A percentile compares a stretch with the other conserved stretches of the same genome.
Conservation (phyloP, 1,139 yeast genomes). For the Candida tetrigidarum region DNA sequence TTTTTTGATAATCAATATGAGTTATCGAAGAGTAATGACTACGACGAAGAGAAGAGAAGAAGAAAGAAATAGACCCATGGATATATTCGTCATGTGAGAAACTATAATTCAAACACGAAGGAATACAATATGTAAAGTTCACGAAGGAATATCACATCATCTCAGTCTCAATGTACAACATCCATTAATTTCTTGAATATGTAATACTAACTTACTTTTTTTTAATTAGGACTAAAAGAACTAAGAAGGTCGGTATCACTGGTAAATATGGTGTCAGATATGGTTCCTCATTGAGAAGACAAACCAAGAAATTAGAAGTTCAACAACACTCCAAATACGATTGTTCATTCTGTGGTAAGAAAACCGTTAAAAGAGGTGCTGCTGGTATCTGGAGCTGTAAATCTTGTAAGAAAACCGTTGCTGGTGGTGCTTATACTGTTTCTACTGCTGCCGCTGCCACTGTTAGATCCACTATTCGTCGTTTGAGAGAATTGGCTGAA, state of each 20-base stretch:
- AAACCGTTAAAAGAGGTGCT: slow-evolving; percentile 96
- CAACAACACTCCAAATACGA: slow-evolving; percentile 99
- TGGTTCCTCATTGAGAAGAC: slow-evolving; percentile 99
- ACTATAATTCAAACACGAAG: too few relatives aligned
- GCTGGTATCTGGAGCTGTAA: slow-evolving; percentile 99
- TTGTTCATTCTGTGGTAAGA: slow-evolving; percentile 99
- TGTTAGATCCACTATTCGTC: slow-evolving; percentile 99
- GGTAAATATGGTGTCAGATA: slow-evolving; percentile 99
- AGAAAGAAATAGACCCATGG: too few relatives aligned
- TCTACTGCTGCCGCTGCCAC: slow-evolving; percentile 99
- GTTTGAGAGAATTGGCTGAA: slow-evolving; percentile 99
- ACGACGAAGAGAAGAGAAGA: too few relatives aligned
- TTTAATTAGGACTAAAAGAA: slow-evolving; percentile 94
- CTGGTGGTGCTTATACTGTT: slow-evolving; percentile 99
- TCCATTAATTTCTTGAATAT: too few relatives aligned
- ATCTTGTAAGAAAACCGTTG: slow-evolving; percentile 95
- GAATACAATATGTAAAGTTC: too few relatives aligned
- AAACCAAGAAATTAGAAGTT: slow-evolving; percentile 98
- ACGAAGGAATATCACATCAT: too few relatives aligned
- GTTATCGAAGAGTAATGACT: too few relatives aligned
- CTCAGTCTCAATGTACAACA: not conserved
- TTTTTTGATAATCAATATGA: too few relatives aligned
- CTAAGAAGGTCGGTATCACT: slow-evolving; percentile 99
- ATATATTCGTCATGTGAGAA: too few relatives aligned
- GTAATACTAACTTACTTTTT: slow-evolving; percentile 46